Evolutionary conservation across 2,329 filamentous ascomycete species (phyloP).

Genomic region (Chaetomiaceae sp.): DNA sequence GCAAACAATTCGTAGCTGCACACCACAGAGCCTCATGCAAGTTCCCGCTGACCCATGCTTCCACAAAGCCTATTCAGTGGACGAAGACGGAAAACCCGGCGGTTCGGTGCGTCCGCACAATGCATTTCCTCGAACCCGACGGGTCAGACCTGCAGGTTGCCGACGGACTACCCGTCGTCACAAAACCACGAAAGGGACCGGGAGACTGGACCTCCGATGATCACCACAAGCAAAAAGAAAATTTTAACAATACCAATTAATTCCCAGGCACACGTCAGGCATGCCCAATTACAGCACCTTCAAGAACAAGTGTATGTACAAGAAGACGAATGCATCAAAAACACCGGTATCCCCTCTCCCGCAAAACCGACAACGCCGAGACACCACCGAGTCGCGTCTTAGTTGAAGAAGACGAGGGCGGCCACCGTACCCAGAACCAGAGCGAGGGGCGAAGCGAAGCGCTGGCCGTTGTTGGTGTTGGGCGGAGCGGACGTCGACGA

Average conservation of each 20-base stretch:
- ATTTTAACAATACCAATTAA: constrained; percentile 6
- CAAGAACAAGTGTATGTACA: constrained; percentile 22
- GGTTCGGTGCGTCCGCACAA: no score
- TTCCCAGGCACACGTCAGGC: constrained; percentile 1
- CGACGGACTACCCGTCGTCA: background rate
- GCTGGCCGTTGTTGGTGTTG: constrained; percentile 35
- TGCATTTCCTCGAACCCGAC: no score
- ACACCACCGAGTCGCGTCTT: constrained; percentile 19
- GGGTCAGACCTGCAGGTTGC: background rate
- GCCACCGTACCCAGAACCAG: constrained; percentile 38
- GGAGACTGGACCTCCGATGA: background rate
- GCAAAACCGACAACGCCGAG: constrained; percentile 9
- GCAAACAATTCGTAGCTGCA: background rate
- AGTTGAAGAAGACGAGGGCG: constrained; percentile 41
- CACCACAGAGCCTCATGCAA: background rate
- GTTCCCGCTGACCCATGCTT: background rate
- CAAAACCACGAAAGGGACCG: background rate
- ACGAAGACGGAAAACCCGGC: no score
- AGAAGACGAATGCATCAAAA: constrained; percentile 14
- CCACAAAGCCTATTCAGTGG: background rate
- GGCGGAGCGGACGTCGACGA: constrained; percentile 26
- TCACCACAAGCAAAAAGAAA: background rate
- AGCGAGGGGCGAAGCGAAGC: constrained; percentile 38
- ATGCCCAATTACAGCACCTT: constrained; percentile 9
- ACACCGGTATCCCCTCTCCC: background rate